Base-by-base conservation (phyloP, 495 filamentous ascomycete species). In the Ramalina intermedia region DNA sequence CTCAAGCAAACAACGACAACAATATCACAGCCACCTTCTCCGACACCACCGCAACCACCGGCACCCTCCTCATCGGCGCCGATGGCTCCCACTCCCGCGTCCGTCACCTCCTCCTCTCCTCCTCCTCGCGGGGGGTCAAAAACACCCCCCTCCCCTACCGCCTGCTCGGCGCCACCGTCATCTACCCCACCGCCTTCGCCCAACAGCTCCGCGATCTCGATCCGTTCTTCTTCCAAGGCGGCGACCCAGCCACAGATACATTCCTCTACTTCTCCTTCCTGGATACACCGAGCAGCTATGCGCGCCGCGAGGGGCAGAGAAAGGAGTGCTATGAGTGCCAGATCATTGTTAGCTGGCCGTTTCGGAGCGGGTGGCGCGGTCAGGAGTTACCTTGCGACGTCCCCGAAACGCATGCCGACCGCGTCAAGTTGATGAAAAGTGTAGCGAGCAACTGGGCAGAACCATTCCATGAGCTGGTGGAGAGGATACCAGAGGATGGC, bases 161-260 rank as follows among this genome's bases (percentile, higher is more conserved):
- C 24, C 57, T 79, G 35, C 62, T 74, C 0, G 75, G 76, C 5
- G 65, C 63, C 11, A 63, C 65, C 2, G 57, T 69, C 1, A 51
- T 61, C 3, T 70, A 78, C 29, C 63, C 65, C 0, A 49, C 61
- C 0, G 61, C 61, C 38, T 61, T 72, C 40, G 58, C 68, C 29
- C 57, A 59, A 1, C 65, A 65, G 5, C 65, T 73, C 24, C 59
- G 68, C 14, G 62, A 61, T 4, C 67, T 80, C 16, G 77, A 82
- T 44, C 76, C 78, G 1, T 73, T 71, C 21, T 74, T 83, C 37
- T 74, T 82, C 41, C 76, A 81, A 43, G 76, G 78, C 1, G 66
- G 70, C 4, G 69, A 80, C 44, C 76, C 79, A 0, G 61, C 66
- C 12, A 72, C 78, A 11, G 63, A 73, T 23, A 66, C 71, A 4